phyloP scores from a whole-genome alignment of 2,329 filamentous ascomycete species.

The Scopulariopsis brevicaulis region DNA sequence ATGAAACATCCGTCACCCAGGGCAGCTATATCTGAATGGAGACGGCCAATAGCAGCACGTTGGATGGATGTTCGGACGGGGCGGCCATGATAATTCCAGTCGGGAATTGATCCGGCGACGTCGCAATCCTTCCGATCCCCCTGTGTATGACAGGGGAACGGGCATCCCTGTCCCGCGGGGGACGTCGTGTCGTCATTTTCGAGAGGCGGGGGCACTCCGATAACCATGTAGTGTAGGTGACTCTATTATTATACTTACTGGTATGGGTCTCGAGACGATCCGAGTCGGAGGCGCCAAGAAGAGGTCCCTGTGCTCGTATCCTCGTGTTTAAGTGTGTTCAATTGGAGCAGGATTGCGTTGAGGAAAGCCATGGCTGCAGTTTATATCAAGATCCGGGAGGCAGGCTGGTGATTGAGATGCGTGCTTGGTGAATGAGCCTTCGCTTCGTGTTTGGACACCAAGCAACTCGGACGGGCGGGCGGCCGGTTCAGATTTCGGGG shows the following conservation, averaged over 20 bases:
- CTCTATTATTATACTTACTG: background rate
- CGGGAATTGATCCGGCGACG: background rate
- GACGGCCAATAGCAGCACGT: background rate
- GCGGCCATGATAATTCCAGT: background rate
- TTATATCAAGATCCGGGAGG: too few species aligned
- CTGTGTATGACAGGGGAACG: background rate
- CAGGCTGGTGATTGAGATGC: too few species aligned
- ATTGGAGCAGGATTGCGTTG: too few species aligned
- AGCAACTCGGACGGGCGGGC: too few species aligned
- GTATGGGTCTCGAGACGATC: too few species aligned
- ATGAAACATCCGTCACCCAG: background rate
- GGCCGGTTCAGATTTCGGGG: too few species aligned
- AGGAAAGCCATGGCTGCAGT: too few species aligned
- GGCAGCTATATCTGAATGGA: background rate
- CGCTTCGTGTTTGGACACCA: too few species aligned
- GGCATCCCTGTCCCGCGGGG: background rate
- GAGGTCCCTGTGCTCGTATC: too few species aligned
- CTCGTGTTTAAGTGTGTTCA: too few species aligned
- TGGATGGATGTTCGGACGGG: background rate
- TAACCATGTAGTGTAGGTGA: background rate
- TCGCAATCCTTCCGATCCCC: background rate
- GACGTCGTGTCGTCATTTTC: background rate
- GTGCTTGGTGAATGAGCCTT: too few species aligned
- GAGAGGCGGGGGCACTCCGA: background rate
- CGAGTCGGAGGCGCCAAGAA: too few species aligned